Base-by-base conservation (phyloP, 306 rosid species). In the Crotalaria pallida region DNA sequence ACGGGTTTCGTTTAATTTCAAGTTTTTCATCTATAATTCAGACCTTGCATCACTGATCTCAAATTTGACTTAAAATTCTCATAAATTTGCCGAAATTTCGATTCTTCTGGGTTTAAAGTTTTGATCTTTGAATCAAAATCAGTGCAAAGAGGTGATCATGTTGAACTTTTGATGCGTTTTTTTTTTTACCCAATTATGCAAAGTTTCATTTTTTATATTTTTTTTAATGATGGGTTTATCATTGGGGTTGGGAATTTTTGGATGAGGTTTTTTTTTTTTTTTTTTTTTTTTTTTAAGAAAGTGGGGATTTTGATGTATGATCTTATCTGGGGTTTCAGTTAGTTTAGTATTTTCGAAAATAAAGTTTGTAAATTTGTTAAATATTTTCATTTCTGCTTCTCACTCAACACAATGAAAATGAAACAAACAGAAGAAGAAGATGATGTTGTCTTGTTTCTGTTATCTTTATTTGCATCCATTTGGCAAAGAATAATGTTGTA, bases 131-230 rank as follows among this genome's bases (percentile, higher is more conserved):
- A 27, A 77, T 70, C 50, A 19, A 26, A 74, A 56, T 61, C 71
- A 36, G 63, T 56, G 55, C 21, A 0, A 15, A 76, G 57, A 86
- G 98, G 98, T 88, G 89, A 83, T 83, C 50, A 38, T 64, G 58
- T 69, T 21, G 27, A 59, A 17, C 49, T 57, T 83, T 67, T 45
- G 21, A n/a, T n/a, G n/a, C 49, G 70, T 81, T 10, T 78, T 79
- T 80, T 69, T 45, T 75, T 49, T 74, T 65, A 4, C 47, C 52
- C 16, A 79, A 56, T 13, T 9, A 60, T 5, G 48, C 5, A 38
- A 76, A 80, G 40, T 81, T 85, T 51, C 23, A 10, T 16, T 73
- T 34, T 63, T 76, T 66, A 6, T 27, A 15, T 36, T 9, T 10
- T 13, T 21, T 7, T 24, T 67, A 50, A 11, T 67, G 13, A 50